These are phyloP conservation scores for Lactarius psammicola DNA, from an alignment of 768 basidiomycete species.

Conservation along the genomic window DNA sequence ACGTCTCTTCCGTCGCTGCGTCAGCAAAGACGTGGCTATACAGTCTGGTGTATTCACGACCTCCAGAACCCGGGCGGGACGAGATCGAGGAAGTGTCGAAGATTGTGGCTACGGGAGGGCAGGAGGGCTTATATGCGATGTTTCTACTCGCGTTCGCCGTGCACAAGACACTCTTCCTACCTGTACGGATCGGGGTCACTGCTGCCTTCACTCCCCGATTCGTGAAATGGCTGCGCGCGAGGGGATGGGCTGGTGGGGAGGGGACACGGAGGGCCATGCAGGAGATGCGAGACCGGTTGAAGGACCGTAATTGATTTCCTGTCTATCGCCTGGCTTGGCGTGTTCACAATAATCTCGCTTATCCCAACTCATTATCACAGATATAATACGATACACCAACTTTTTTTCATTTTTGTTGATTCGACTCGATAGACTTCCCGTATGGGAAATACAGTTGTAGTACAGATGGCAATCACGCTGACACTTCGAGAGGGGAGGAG, in stretches of 20 bases:
- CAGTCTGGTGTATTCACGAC: conserved; percentile 47
- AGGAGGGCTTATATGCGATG: conserved; percentile 88
- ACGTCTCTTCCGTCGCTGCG: conserved; percentile 70
- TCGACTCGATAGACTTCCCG: conserved; percentile 25
- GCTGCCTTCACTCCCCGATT: conserved; percentile 81
- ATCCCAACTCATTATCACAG: conserved; percentile 5
- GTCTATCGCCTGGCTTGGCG: conserved; percentile 25
- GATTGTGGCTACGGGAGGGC: conserved; percentile 39
- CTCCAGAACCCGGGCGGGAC: conserved; percentile 65
- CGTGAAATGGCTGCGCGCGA: conserved; percentile 76
- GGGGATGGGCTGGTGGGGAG: conserved; percentile 80
- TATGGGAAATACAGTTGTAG: conserved; percentile 15
- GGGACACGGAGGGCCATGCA: conserved; percentile 63
- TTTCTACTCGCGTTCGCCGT: conserved; percentile 89
- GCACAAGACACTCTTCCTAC: conserved; percentile 92
- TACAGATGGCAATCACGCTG: conserved; percentile 7
- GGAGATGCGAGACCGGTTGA: conserved; percentile 41
- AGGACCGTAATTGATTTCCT: conserved; percentile 31
- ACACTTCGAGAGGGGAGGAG: not conserved
- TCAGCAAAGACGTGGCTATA: conserved; percentile 51
- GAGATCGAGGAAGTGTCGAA: conserved; percentile 50
- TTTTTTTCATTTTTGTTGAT: conserved; percentile 11
- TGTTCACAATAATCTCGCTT: conserved; percentile 4
- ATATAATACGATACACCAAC: conserved; percentile 10
- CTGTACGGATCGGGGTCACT: conserved; percentile 85